These are phyloP conservation scores for Boletus coccyginus DNA, from an alignment of 768 basidiomycete genomes.

Conservation along the genomic window DNA sequence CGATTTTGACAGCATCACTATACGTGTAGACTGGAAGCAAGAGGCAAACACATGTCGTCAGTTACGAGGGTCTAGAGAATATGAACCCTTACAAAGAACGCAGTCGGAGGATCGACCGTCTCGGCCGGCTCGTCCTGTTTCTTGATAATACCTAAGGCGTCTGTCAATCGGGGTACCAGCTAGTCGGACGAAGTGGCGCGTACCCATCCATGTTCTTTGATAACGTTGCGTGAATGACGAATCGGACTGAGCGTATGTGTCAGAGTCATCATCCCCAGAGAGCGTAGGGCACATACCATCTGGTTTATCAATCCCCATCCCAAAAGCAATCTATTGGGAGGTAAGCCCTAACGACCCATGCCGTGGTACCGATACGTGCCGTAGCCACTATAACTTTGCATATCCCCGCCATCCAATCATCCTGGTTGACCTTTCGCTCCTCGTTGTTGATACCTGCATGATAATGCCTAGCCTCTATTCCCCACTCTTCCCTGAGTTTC, in stretches of 20 bases:
- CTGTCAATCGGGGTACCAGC: not conserved
- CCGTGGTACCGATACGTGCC: constrained; percentile 40
- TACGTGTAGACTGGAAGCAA: constrained; percentile 57
- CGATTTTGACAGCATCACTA: constrained; percentile 52
- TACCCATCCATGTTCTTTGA: constrained; percentile 86
- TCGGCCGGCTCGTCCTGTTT: constrained; percentile 94
- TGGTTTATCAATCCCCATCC: constrained; percentile 94
- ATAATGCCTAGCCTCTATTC: constrained; percentile 71
- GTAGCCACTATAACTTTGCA: constrained; percentile 91
- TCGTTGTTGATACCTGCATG: constrained; percentile 73
- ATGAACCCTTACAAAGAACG: constrained; percentile 65
- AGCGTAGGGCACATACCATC: constrained; percentile 47
- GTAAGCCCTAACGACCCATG: not conserved
- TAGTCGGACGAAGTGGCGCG: constrained; percentile 16
- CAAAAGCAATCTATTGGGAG: constrained; percentile 77
- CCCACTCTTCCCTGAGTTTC: constrained; percentile 54
- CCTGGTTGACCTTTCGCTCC: constrained; percentile 62
- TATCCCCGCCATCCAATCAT: constrained; percentile 69
- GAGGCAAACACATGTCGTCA: not conserved
- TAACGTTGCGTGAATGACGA: constrained; percentile 84
- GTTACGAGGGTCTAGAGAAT: not conserved
- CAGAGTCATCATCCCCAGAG: not conserved
- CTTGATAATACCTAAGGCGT: constrained; percentile 75
- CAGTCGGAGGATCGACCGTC: constrained; percentile 85
- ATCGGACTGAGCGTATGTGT: constrained; percentile 61